Evolutionary conservation across 805 yeast genomes (phyloP), one percentile per base, ranked within the genome.

Genomic region (Saccharomyces jurei): DNA sequence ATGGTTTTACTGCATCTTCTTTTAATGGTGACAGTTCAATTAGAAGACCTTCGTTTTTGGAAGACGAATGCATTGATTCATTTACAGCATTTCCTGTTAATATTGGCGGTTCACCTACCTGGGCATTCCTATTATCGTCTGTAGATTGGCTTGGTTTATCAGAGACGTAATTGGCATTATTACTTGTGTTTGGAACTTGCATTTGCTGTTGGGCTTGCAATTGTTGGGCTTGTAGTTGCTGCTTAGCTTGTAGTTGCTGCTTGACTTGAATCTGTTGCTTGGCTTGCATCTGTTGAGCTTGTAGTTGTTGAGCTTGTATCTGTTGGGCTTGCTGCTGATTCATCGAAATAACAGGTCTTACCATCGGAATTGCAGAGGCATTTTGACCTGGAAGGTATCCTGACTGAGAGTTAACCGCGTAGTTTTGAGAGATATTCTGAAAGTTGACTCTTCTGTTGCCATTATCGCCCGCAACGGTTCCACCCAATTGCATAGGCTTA

Each of bases 21-120:
- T 36, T 36, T 21, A 36, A 9, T 2, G 44, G 44, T 2, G 44
- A 36, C 11, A 36, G 25, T 17, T 36, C 44, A 36, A 36, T 36
- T 4, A 36, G 10, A 17, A 36, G 44, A 36, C 25, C 53, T 11
- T 46, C 52, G 14, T 46, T 52, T 32, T 53, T 54, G 13, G 54
- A 22, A n/a, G 49, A 32, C 4, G 52, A 32, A n/a, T 53, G 53
- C 30, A 53, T 51, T 17, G 59, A 52, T 3, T 54, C 47, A 46
- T 54, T 55, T 25, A 54, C 50, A n/a, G 44, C 2, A n/a, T 36
- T 36, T 4, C 25, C 25, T 21, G 22, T 17, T 17, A 17, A 3
- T 6, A 17, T 17, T 1, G 22, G 17, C 5, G 41, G 25, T 21
- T 36, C 44, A 36, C 44, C 25, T 11, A 17, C 25, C 44, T 36